A percentile compares a stretch with the other conserved stretches of the same genome.
Evolutionary conservation across 2,329 filamentous ascomycete species (phyloP).

Genomic region (Cercospora brassicicola): DNA sequence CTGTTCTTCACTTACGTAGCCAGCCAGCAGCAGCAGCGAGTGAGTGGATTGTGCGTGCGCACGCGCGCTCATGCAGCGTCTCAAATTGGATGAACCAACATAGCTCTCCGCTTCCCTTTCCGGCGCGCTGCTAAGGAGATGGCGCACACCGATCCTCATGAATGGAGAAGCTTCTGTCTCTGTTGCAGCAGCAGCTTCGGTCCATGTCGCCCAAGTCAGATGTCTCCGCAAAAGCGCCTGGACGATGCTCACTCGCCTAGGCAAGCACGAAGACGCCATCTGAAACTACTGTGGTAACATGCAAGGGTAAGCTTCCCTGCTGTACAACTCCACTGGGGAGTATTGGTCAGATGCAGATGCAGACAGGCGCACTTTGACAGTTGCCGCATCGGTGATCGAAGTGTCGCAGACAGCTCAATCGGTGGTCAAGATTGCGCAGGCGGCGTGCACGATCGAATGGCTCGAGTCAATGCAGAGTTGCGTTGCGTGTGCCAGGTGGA

Average conservation of each 20-base stretch:
- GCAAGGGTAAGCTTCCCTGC: slow-evolving; percentile 2
- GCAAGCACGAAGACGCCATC: slow-evolving; percentile 14
- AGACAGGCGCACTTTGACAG: background rate
- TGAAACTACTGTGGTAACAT: slow-evolving; percentile 9
- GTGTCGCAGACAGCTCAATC: background rate
- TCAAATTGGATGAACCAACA: slow-evolving; percentile 9
- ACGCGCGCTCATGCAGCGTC: background rate
- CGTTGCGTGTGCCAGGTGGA: background rate
- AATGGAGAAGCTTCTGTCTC: background rate
- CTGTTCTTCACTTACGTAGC: background rate
- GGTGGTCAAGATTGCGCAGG: background rate
- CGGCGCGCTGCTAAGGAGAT: background rate
- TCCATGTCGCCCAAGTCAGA: background rate
- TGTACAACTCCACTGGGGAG: background rate
- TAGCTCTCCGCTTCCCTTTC: background rate
- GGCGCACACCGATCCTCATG: background rate
- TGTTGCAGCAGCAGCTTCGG: background rate
- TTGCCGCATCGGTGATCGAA: slow-evolving; percentile 1
- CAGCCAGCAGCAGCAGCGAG: background rate
- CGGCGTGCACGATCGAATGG: background rate
- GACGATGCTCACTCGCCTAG: background rate
- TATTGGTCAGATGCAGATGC: background rate
- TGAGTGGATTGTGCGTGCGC: background rate
- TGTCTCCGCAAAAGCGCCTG: background rate
- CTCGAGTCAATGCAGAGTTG: background rate